A percentile compares a stretch with the other conserved stretches of the same genome.
phyloP scores from a whole-genome alignment of 2,329 filamentous ascomycete species.

The Scleromitrula shiraiana region DNA sequence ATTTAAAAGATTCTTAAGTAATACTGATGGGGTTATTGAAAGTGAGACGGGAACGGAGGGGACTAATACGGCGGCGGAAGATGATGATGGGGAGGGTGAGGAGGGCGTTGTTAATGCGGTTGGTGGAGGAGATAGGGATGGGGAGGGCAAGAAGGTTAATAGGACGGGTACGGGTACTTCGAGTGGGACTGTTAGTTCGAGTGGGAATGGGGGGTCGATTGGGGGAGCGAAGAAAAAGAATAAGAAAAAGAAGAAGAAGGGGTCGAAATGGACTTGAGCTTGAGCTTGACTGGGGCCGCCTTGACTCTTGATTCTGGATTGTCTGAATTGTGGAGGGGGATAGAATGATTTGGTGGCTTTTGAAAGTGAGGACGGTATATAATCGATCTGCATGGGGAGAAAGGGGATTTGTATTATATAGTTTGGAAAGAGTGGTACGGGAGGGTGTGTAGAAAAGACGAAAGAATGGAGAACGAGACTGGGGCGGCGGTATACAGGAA shows the following conservation, averaged over 20 bases:
- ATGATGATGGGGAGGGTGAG: background rate
- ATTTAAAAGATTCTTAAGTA: background rate
- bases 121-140: background rate
- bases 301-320: no score
- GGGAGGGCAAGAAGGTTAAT: background rate
- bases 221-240: background rate
- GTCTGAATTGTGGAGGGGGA: no score
- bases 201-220: background rate
- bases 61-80: background rate
- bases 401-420: no score
- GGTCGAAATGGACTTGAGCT: background rate
- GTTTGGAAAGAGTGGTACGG: no score
- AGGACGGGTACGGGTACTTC: background rate
- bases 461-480: no score
- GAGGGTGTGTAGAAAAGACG: no score
- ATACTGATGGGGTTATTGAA: background rate
- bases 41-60: background rate
- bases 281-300: no score
- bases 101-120: background rate
- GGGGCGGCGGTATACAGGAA: no score
- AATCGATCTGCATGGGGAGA: no score
- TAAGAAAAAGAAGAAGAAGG: background rate
- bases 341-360: no score
- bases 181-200: background rate
- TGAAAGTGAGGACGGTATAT: no score